Percentiles rank a stretch among this genome's conserved stretches.
phyloP scores from a whole-genome alignment of 495 filamentous ascomycete species.

The Chlorociboria aeruginascens region DNA sequence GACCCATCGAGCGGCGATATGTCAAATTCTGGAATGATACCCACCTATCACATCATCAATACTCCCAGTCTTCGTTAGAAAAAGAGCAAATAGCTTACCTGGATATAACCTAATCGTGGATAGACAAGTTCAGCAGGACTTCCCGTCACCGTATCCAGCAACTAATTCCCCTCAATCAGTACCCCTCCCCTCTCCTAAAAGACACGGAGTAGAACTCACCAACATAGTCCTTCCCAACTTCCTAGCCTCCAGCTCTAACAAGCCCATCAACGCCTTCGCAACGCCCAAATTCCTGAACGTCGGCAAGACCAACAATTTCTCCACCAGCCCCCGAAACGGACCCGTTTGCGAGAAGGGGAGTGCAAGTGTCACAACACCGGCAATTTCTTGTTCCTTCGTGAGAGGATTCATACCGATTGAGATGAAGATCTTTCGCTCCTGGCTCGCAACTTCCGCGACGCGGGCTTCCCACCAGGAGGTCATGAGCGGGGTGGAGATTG shows the following conservation, averaged over 20 bases:
- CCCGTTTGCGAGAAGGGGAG: constrained; percentile 8
- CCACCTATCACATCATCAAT: background rate
- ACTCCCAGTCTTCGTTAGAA: no score
- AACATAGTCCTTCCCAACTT: constrained; percentile 6
- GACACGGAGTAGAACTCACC: constrained; percentile 2
- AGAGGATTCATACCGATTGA: background rate
- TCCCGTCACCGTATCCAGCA: constrained; percentile 15
- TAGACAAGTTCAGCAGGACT: constrained; percentile 16
- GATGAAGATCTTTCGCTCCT: constrained; percentile 8
- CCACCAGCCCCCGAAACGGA: constrained; percentile 6
- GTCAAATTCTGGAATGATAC: constrained; percentile 10
- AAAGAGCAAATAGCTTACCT: constrained; percentile 2
- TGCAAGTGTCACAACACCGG: constrained; percentile 7
- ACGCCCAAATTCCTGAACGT: constrained; percentile 6
- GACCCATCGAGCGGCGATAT: constrained; percentile 9
- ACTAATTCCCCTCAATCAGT: background rate
- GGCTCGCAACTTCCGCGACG: background rate
- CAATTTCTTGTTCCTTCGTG: constrained; percentile 5
- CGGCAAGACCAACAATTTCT: constrained; percentile 16
- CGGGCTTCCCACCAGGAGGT: constrained; percentile 10
- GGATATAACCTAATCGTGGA: constrained; percentile 13
- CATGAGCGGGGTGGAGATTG: constrained; percentile 1
- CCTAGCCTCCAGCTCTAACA: constrained; percentile 11
- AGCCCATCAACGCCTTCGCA: constrained; percentile 11
- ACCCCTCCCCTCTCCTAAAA: background rate